Conservation (phyloP, 2,329 filamentous ascomycete species). For the Aspergillus bombycis region DNA sequence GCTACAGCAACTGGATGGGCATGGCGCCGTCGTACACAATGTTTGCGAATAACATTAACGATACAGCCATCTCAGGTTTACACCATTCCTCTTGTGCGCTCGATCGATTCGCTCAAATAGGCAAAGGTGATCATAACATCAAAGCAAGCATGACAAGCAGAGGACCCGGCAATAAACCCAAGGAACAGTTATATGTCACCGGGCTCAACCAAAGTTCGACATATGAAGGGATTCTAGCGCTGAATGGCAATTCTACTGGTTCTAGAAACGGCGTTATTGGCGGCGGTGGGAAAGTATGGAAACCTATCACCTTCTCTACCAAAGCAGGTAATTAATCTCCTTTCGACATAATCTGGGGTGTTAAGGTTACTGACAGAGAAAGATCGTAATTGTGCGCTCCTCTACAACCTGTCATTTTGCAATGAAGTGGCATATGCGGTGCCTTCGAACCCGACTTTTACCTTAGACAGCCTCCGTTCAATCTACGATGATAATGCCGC, state of each 20-base stretch:
- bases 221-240: constrained; percentile 75
- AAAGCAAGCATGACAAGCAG: constrained; percentile 69
- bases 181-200: constrained; percentile 85
- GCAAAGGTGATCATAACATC: constrained; percentile 62
- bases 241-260: constrained; percentile 59
- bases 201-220: constrained; percentile 71
- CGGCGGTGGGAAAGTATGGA: constrained; percentile 77
- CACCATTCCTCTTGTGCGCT: constrained; percentile 83
- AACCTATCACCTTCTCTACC: constrained; percentile 72
- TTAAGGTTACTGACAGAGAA: constrained; percentile 10
- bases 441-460: constrained; percentile 73
- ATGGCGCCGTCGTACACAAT: constrained; percentile 72
- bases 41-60: constrained; percentile 69
- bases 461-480: constrained; percentile 62
- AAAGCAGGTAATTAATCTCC: constrained; percentile 67
- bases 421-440: constrained; percentile 88
- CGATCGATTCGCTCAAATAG: constrained; percentile 65
- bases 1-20: constrained; percentile 60
- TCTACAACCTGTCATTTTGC: constrained; percentile 89
- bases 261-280: constrained; percentile 60
- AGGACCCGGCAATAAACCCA: constrained; percentile 68
- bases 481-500: constrained; percentile 79
- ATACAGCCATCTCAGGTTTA: constrained; percentile 67
- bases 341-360: background rate
- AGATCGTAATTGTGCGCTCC: constrained; percentile 81